A percentile compares a stretch with the other conserved stretches of the same genome.
Conservation (phyloP, 2,329 filamentous ascomycete species). For the Sphaerulina musiva region DNA sequence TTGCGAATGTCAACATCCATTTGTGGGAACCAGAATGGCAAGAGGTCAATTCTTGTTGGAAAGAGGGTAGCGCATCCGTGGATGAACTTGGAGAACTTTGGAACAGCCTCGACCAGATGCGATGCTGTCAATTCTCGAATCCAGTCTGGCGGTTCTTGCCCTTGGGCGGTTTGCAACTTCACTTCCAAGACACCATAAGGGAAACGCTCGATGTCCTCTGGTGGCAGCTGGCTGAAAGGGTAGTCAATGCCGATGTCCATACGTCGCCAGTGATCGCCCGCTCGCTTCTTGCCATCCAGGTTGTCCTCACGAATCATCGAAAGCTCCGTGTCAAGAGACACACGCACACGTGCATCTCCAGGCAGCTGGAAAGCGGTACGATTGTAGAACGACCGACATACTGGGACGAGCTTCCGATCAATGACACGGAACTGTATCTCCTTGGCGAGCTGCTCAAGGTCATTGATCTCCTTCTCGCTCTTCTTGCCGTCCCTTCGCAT, state of each 20-base stretch:
- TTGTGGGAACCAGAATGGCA: constrained; percentile 97
- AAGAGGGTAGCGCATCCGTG: constrained; percentile 87
- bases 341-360: constrained; percentile 89
- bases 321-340: constrained; percentile 92
- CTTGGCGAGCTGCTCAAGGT: constrained; percentile 79
- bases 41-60: constrained; percentile 75
- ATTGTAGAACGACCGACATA: constrained; percentile 95
- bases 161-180: constrained; percentile 92
- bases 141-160: constrained; percentile 94
- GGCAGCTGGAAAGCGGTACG: constrained; percentile 96
- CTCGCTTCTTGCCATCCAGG: constrained; percentile 66
- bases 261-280: constrained; percentile 87
- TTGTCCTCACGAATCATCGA: constrained; percentile 96
- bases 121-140: constrained; percentile 87
- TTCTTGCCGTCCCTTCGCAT: constrained; percentile 93
- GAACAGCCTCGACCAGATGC: constrained; percentile 95
- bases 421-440: constrained; percentile 93
- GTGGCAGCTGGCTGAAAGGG: constrained; percentile 81
- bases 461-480: constrained; percentile 79
- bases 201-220: constrained; percentile 81
- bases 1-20: constrained; percentile 98
- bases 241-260: constrained; percentile 97
- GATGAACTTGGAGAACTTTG: constrained; percentile 99
- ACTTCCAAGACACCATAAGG: constrained; percentile 95
- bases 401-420: constrained; percentile 77